Evolutionary conservation across 768 basidiomycete species (phyloP), one percentile per base, ranked within the genome.

Genomic region (Tulasnella sp.): DNA sequence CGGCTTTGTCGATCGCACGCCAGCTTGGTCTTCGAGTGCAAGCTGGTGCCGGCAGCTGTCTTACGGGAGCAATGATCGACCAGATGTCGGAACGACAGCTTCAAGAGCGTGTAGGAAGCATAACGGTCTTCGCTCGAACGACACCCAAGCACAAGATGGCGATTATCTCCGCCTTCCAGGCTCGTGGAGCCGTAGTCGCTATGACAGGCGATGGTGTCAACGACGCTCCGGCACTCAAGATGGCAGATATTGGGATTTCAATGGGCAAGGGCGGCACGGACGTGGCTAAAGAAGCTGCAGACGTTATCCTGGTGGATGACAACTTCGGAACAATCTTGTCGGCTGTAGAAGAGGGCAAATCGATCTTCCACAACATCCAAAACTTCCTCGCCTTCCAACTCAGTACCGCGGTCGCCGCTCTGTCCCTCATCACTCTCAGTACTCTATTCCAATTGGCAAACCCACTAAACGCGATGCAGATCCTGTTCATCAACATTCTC

Each of bases 211-310:
- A 98, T 84, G 97, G 97, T 84, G 97, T 98, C 21, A 99, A 99
- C 84, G 97, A 99, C 82, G 96, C 97, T 0, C 97, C 97, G 3
- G 97, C 97, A 56, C 87, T 98, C 80, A 98, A 97, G 86, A 95
- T 96, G 95, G 97, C 97, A 3, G 97, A 98, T 84, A 98, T 99
- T 82, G 97, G 97, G 18, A 91, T 99, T 76, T 94, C 95, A 52
- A 99, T 99, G 97, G 97, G 97, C 79, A 95, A 94, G 86, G 95
- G 94, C 81, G 97, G 97, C n/a, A 98, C 97, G 27, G 97, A 99
- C 84, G 97, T 99, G 16, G 96, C 97, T 36, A 99, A 99, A 86
- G 97, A 98, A 86, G 97, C 97, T 12, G 97, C 97, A 9, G 96
- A 99, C 86, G 92, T 96, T 82, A 98, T 99, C 82, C 90, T 99